phyloP scores from a whole-genome alignment of 352 stramenopile genomes.

The Pythium sukuiense region DNA sequence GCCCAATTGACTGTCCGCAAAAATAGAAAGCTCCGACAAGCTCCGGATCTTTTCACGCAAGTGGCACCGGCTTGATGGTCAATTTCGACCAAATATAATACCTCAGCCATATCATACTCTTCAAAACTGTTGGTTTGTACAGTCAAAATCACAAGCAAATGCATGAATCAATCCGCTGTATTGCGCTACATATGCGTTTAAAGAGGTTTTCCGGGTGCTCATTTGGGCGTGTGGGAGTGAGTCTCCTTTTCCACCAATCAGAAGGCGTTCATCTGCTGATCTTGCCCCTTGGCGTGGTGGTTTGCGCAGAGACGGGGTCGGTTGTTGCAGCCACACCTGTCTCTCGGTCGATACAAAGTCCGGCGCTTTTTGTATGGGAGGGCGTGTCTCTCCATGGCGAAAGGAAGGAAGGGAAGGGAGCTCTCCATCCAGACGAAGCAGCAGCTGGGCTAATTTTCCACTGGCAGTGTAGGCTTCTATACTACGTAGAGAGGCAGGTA shows the following conservation, averaged over 20 bases:
- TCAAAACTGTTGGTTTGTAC: background rate
- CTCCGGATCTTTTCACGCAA: slow-evolving; percentile 25
- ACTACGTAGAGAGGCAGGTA: no score
- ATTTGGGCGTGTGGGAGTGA: background rate
- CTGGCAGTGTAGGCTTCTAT: background rate
- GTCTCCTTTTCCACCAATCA: background rate
- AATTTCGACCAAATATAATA: slow-evolving; percentile 17
- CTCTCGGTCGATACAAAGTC: background rate
- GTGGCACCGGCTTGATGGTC: slow-evolving; percentile 24
- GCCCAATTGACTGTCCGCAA: slow-evolving; percentile 12
- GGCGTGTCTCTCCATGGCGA: slow-evolving; percentile 2
- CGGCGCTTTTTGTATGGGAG: background rate
- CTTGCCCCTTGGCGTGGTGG: background rate
- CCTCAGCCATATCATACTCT: background rate
- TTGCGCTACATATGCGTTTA: slow-evolving; percentile 1
- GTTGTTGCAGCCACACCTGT: slow-evolving; percentile 1
- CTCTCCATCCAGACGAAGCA: background rate
- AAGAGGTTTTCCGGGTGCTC: slow-evolving; percentile 1
- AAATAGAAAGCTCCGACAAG: slow-evolving; percentile 23
- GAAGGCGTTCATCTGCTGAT: background rate
- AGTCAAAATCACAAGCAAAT: background rate
- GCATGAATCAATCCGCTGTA: background rate
- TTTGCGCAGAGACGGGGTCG: slow-evolving; percentile 1
- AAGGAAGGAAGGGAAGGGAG: background rate
- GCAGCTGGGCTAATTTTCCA: background rate